These are phyloP conservation scores for Zalaria sp. DNA, from an alignment of 2,329 filamentous ascomycete species.

Conservation along the genomic window DNA sequence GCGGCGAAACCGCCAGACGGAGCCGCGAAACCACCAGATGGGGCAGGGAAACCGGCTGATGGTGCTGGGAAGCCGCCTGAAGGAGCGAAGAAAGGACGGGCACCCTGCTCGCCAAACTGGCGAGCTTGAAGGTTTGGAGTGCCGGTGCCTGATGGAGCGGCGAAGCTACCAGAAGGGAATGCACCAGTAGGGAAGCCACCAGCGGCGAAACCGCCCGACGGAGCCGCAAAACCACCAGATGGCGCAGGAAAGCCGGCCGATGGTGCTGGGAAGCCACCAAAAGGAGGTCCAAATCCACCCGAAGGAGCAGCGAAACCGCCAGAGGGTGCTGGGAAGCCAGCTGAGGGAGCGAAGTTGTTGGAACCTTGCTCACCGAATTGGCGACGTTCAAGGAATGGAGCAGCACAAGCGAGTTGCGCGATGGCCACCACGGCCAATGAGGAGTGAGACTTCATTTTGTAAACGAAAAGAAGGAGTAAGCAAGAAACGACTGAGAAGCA, in stretches of 20 bases:
- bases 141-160: background rate
- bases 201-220: background rate
- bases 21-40: background rate
- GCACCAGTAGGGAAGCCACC: background rate
- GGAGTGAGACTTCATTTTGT: conserved; percentile 3
- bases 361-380: background rate
- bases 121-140: background rate
- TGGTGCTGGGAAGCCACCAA: background rate
- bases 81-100: background rate
- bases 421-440: conserved; percentile 14
- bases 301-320: background rate
- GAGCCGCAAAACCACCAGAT: background rate
- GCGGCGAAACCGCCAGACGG: background rate
- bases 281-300: background rate
- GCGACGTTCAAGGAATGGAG: conserved; percentile 2
- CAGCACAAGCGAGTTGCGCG: conserved; percentile 9
- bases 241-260: background rate
- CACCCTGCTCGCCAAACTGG: background rate
- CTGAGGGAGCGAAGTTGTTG: background rate
- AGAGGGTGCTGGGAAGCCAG: background rate
- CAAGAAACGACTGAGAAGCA: background rate
- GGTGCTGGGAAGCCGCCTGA: background rate
- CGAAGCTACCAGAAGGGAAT: background rate
- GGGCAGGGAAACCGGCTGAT: background rate
- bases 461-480: conserved; percentile 1